These are phyloP conservation scores for Sedum album DNA, from an alignment of 164 flowering plant species.

Conservation along the genomic window DNA sequence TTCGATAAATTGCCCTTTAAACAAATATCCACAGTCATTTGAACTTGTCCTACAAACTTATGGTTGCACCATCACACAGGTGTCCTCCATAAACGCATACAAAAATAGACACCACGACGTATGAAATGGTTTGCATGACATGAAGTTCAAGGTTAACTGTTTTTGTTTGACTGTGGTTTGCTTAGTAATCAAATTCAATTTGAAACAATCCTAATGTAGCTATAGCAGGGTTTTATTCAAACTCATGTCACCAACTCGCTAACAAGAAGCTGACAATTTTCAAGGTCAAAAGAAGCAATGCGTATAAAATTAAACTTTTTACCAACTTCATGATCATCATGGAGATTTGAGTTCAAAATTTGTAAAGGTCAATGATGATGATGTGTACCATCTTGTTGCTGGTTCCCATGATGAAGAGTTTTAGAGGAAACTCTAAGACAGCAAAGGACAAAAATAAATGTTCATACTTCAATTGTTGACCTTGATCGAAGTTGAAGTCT, in stretches of 20 bases:
- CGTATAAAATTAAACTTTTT: conserved; percentile 1
- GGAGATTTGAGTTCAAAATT: neutral
- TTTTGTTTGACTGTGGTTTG: neutral
- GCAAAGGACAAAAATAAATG: no score
- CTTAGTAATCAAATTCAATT: neutral
- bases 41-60: conserved; percentile 3
- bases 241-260: neutral
- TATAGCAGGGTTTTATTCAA: neutral
- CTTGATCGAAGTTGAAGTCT: no score
- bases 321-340: neutral
- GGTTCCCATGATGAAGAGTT: neutral
- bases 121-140: no score
- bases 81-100: neutral
- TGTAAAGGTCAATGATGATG: neutral
- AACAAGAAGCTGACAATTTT: conserved; percentile 1
- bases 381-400: neutral
- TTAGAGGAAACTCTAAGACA: no score
- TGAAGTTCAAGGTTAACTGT: no score
- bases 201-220: neutral
- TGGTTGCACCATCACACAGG: conserved; percentile 2
- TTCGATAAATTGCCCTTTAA: no score
- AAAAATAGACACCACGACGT: neutral
- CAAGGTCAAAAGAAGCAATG: conserved; percentile 1
- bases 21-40: neutral
- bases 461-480: no score